Evolutionary conservation across 2,329 filamentous ascomycete genomes (phyloP).

Genomic region (Trichoderma oligosporum): DNA sequence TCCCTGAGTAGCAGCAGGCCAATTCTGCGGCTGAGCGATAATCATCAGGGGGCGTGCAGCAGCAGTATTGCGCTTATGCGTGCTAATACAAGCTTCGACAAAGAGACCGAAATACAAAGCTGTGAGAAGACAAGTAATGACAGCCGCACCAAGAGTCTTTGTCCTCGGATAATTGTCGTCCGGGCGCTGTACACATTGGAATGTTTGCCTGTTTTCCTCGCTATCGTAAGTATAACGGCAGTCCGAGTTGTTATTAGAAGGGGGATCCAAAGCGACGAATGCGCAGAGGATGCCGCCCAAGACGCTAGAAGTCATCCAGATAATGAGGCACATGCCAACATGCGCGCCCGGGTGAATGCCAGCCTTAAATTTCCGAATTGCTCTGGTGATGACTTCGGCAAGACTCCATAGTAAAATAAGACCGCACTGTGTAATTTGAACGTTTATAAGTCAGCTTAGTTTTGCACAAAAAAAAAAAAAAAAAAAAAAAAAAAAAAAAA

Average conservation of each 20-base stretch:
- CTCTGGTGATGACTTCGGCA: constrained; percentile 38
- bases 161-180: not conserved
- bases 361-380: constrained; percentile 30
- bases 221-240: constrained; percentile 9
- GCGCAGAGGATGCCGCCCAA: constrained; percentile 26
- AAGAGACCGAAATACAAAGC: constrained; percentile 40
- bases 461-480: not conserved
- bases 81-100: constrained; percentile 39
- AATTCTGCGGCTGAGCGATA: constrained; percentile 29
- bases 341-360: constrained; percentile 45
- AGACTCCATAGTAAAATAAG: constrained; percentile 37
- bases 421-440: constrained; percentile 30
- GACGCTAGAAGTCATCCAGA: constrained; percentile 37
- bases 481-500: not conserved
- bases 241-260: constrained; percentile 15
- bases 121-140: constrained; percentile 28
- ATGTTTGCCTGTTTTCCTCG: not conserved
- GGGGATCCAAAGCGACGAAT: not conserved
- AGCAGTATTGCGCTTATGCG: constrained; percentile 30
- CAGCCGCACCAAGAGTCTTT: constrained; percentile 21
- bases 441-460: not conserved
- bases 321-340: constrained; percentile 40
- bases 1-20: constrained; percentile 30
- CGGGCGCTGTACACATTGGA: not conserved
- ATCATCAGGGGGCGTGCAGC: constrained; percentile 26